Evolutionary conservation across 768 basidiomycete genomes (phyloP).

Genomic region (Tephrocybe rancida): DNA sequence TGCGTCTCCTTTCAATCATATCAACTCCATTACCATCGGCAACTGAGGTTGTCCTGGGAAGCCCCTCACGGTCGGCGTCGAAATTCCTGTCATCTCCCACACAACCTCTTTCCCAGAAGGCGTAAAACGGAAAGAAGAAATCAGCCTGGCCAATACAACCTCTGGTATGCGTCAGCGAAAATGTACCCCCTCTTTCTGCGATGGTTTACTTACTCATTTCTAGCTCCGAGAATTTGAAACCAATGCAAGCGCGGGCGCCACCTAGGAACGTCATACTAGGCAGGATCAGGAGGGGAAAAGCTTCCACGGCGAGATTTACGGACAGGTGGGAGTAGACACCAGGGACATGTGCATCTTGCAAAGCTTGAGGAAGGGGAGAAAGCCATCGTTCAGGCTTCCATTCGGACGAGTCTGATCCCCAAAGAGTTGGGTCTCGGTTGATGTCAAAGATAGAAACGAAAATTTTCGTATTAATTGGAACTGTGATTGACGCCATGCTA

Average conservation of each 20-base stretch:
- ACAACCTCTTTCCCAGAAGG: conserved; percentile 24
- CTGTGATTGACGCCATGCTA: conserved; percentile 33
- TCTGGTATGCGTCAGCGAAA: conserved; percentile 20
- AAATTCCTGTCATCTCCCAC: conserved; percentile 31
- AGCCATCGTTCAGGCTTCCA: conserved; percentile 59
- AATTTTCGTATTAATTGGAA: conserved; percentile 42
- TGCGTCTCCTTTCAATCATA: not conserved
- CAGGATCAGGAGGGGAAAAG: not conserved
- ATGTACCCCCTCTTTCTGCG: not conserved
- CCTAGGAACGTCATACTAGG: conserved; percentile 46
- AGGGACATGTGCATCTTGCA: conserved; percentile 40
- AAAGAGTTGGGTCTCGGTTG: conserved; percentile 43
- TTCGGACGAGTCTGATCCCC: conserved; percentile 49
- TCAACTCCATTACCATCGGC: conserved; percentile 2
- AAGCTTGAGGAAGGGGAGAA: conserved; percentile 34
- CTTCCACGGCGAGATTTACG: not conserved
- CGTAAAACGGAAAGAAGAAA: conserved; percentile 29
- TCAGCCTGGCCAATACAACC: conserved; percentile 26
- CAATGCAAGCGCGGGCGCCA: conserved; percentile 48
- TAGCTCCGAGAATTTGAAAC: conserved; percentile 56
- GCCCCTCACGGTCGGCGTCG: conserved; percentile 21
- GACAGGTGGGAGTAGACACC: conserved; percentile 48
- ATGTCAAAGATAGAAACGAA: conserved; percentile 36
- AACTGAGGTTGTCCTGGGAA: conserved; percentile 7
- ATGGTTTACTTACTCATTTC: conserved; percentile 44